These are phyloP conservation scores for Colletotrichum lentis DNA, from an alignment of 2,329 filamentous ascomycete genomes.

Conservation along the genomic window DNA sequence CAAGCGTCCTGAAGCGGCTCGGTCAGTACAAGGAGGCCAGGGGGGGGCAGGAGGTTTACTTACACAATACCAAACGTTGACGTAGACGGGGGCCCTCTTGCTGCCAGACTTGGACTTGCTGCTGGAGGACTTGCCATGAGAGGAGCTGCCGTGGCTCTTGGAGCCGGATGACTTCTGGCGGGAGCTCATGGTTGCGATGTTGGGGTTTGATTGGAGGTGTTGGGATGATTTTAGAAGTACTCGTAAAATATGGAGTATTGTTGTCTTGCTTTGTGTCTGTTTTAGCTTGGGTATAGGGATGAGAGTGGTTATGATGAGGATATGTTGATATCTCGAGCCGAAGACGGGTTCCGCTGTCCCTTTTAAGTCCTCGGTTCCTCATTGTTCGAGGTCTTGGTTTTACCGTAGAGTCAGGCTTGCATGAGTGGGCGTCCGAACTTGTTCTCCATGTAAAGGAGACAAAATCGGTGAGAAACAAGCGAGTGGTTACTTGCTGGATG, in stretches of 20 bases:
- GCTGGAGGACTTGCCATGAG: conserved; percentile 3
- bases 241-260: too few relatives aligned
- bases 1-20: conserved; percentile 6
- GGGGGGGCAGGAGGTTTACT: background rate
- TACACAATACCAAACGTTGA: conserved; percentile 19
- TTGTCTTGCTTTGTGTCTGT: background rate
- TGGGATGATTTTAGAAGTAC: too few relatives aligned
- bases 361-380: background rate
- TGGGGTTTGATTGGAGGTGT: background rate
- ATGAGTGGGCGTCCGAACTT: background rate
- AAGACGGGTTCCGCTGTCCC: background rate
- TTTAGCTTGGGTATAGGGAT: background rate
- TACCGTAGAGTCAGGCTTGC: background rate
- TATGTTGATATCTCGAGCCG: too few relatives aligned
- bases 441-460: background rate
- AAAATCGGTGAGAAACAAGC: background rate
- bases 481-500: background rate
- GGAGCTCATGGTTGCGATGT: background rate
- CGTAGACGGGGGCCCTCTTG: background rate
- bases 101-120: background rate
- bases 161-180: background rate
- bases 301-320: background rate
- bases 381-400: background rate
- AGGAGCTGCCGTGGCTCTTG: background rate
- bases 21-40: background rate